Conservation (phyloP, 1,284 basidiomycete species). For the Kalmanozyma brasiliensis region DNA sequence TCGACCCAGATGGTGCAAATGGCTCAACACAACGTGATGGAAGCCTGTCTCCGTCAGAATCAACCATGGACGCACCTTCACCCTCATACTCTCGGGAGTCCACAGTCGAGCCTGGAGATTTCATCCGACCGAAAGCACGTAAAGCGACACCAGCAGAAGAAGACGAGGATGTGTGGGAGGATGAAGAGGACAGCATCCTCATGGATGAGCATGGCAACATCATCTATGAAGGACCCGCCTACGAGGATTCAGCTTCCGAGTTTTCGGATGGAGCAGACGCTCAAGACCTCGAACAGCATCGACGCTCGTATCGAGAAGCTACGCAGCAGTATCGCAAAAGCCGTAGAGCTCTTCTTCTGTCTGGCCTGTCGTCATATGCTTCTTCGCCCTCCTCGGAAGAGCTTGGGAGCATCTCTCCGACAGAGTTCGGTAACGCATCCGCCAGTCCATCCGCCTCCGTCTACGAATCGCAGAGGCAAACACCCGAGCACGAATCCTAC, state of each 20-base stretch:
- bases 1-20: too few species aligned
- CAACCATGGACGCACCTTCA: not conserved
- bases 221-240: slow-evolving; percentile 24
- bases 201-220: slow-evolving; percentile 34
- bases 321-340: slow-evolving; percentile 48
- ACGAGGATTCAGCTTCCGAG: slow-evolving; percentile 38
- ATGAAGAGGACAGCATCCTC: slow-evolving; percentile 33
- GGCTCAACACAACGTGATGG: not conserved
- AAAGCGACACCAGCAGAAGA: slow-evolving; percentile 17
- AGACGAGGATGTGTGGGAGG: slow-evolving; percentile 50
- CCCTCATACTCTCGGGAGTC: slow-evolving; percentile 14
- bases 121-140: slow-evolving; percentile 1
- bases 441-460: slow-evolving; percentile 28
- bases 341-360: slow-evolving; percentile 43
- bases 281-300: slow-evolving; percentile 25
- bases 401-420: slow-evolving; percentile 14
- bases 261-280: slow-evolving; percentile 25
- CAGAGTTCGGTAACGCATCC: slow-evolving; percentile 18
- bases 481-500: slow-evolving; percentile 20
- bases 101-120: slow-evolving; percentile 10
- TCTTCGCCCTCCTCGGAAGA: slow-evolving; percentile 37
- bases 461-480: slow-evolving; percentile 1
- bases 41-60: not conserved
- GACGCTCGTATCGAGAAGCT: slow-evolving; percentile 42
- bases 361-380: slow-evolving; percentile 38